Conservation (phyloP, 345 rosid species). For the Brassica nigra region DNA sequence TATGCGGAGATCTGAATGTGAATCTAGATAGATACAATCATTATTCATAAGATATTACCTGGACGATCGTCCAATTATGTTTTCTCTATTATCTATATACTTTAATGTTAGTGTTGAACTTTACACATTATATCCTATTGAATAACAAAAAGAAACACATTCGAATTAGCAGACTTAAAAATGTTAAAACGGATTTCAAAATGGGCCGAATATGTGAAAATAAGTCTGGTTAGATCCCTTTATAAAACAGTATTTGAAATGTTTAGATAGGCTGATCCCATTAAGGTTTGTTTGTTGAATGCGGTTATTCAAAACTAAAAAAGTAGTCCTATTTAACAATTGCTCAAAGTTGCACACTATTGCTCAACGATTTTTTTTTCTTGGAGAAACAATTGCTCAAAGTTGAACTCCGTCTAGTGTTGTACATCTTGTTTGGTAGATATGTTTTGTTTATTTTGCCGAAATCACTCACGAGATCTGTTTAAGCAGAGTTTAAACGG, state of each 20-base stretch:
- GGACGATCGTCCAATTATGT: neutral
- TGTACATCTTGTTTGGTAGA: too few species aligned
- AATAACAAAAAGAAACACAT: neutral
- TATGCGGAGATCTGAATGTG: neutral
- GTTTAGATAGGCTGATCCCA: neutral
- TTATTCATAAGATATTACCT: neutral
- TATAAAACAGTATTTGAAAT: neutral
- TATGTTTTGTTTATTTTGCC: too few species aligned
- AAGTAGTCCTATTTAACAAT: too few species aligned
- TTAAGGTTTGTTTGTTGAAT: too few species aligned
- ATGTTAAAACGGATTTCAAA: neutral
- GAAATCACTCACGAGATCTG: too few species aligned
- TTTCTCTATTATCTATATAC: neutral
- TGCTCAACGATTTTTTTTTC: too few species aligned
- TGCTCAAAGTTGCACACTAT: too few species aligned
- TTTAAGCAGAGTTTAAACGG: too few species aligned
- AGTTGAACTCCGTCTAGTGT: too few species aligned
- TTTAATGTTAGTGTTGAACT: too few species aligned
- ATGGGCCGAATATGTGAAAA: neutral
- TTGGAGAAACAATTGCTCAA: too few species aligned
- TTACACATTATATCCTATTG: too few species aligned
- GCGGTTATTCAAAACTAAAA: neutral
- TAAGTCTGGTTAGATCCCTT: neutral
- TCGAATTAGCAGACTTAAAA: neutral
- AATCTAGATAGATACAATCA: conserved; percentile 7